Conservation (phyloP, 1,284 basidiomycete genomes). For the Ganoderma multipileum region DNA sequence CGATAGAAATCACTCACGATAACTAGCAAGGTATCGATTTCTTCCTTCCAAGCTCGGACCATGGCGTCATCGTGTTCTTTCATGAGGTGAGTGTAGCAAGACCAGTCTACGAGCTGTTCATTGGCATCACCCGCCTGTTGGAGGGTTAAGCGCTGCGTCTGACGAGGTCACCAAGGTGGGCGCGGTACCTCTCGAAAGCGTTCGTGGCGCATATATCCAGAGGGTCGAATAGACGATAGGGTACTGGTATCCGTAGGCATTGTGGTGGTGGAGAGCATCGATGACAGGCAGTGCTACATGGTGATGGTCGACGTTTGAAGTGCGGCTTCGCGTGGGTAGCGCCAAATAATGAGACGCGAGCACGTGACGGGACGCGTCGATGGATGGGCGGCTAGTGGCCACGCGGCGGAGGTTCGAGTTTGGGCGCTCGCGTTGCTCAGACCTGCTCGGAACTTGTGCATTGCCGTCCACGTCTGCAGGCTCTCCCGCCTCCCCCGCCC, state of each 20-base stretch:
- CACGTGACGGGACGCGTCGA: slow-evolving; percentile 29
- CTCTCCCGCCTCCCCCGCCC: neutral
- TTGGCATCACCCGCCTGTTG: neutral
- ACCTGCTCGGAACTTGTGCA: slow-evolving; percentile 12
- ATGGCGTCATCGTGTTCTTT: slow-evolving; percentile 27
- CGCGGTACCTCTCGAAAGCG: neutral
- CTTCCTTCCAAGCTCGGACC: slow-evolving; percentile 32
- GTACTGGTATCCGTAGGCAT: neutral
- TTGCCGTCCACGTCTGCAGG: slow-evolving; percentile 4
- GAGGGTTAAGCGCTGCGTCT: too few species aligned
- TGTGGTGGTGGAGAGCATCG: neutral
- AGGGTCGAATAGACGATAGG: neutral
- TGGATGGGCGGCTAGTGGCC: neutral
- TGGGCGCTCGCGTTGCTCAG: slow-evolving; percentile 17
- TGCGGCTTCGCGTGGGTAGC: neutral
- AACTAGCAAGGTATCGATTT: slow-evolving; percentile 31
- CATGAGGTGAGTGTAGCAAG: slow-evolving; percentile 21
- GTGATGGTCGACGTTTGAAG: neutral
- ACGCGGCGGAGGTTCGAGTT: slow-evolving; percentile 29
- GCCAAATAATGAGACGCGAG: slow-evolving; percentile 25
- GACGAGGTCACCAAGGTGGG: too few species aligned
- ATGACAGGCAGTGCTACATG: neutral
- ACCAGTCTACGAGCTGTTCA: slow-evolving; percentile 17
- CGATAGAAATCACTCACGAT: slow-evolving; percentile 21
- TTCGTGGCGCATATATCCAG: neutral